Base-by-base conservation (phyloP, 192 early-diverging fungal genomes). In the Gonapodya sp. region DNA sequence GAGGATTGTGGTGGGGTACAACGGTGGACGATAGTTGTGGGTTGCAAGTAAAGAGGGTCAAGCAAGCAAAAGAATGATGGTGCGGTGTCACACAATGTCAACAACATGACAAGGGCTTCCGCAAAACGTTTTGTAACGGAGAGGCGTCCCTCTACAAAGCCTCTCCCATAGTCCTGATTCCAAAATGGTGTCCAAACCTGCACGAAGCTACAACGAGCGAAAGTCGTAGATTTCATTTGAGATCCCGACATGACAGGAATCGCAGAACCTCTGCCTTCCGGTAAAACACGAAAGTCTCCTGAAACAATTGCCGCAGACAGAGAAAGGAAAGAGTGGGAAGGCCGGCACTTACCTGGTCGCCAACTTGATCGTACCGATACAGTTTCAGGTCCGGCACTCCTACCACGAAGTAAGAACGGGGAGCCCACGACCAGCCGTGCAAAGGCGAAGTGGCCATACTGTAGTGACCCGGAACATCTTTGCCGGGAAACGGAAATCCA, bases 351-450 rank as follows among this genome's bases (percentile, higher is more conserved):
- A 34, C 18, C 75, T 36, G 73, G 8, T 33, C 36, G 32, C 31
- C 75, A 77, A 18, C 18, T 31, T 77, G 75, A 16, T 34, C 30
- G 78, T 81, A 81, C 72, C 78, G 31, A 36, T 81, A 81, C 33
- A 81, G 80, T 37, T 81, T 81, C 18, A 81, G 36, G 34, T 81
- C 80, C 2, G 80, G 80, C 1, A 81, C 35, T 31, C 80, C 80
- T 18, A 81, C 35, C 34, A 81, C 72, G 78, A 81, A 81, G 34
- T 81, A 79, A 31, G 80, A 64, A 16, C 46, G 8, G 8, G 8
- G 8, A 16, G 46, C 46, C 46, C 46, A 64, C 46, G 46, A 16
- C 46, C 46, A 64, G 8, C 8, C 24, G 24, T 64, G 8, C 46
- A 16, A 24, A 64, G 8, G 8, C 24, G 8, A 24, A 64, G 46